These are phyloP conservation scores for Amesomyces nigricolor DNA, from an alignment of 2,329 filamentous ascomycete species.

Conservation along the genomic window DNA sequence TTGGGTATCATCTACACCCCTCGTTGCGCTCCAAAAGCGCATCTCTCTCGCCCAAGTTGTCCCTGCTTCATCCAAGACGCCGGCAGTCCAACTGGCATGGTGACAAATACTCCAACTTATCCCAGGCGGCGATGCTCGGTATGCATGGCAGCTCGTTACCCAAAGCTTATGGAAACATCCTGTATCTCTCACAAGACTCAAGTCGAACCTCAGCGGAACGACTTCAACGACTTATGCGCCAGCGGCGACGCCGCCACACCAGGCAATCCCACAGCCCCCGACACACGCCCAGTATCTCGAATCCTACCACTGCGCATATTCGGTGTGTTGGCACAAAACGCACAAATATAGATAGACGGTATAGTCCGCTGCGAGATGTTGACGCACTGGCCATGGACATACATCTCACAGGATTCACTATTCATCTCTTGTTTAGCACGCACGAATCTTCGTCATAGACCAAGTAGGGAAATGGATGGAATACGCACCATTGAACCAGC, in stretches of 20 bases:
- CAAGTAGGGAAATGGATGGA: not conserved
- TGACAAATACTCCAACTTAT: not conserved
- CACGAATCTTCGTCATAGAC: not conserved
- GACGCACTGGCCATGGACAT: conserved; percentile 58
- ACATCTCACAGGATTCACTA: conserved; percentile 61
- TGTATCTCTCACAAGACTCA: not conserved
- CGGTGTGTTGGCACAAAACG: conserved; percentile 57
- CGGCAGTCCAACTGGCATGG: not conserved
- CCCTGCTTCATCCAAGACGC: conserved; percentile 1
- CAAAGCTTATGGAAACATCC: not conserved
- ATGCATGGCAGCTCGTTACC: too few relatives aligned
- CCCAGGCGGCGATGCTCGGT: too few relatives aligned
- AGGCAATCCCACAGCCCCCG: conserved; percentile 26
- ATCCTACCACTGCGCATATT: conserved; percentile 46
- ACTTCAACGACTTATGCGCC: conserved; percentile 42
- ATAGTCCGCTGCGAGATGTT: conserved; percentile 53
- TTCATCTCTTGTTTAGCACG: conserved; percentile 14
- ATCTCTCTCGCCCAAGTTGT: conserved; percentile 7
- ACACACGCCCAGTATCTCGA: conserved; percentile 38
- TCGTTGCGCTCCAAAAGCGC: too few relatives aligned
- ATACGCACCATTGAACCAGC: conserved; percentile 58
- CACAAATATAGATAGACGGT: conserved; percentile 58
- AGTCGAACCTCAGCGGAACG: conserved; percentile 35
- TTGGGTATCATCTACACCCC: conserved; percentile 32
- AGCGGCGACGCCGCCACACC: conserved; percentile 36